Conservation (phyloP, 352 stramenopile genomes). For the Globisporangium takayamanum region DNA sequence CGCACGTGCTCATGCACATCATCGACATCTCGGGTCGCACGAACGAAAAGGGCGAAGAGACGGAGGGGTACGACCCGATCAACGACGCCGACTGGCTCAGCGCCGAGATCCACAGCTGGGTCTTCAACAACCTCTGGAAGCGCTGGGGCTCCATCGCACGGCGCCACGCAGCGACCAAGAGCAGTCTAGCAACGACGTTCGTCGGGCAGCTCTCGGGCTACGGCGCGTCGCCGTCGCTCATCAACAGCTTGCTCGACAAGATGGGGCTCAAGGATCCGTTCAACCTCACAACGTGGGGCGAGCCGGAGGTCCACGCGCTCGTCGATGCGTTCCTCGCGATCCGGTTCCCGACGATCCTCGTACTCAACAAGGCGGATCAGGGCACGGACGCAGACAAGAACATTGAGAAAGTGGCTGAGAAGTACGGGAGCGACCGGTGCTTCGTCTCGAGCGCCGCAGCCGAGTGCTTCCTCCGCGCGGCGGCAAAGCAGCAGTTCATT, state of each 20-base stretch:
- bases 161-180: slow-evolving; percentile 69
- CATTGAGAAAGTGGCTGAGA: slow-evolving; percentile 84
- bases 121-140: slow-evolving; percentile 87
- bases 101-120: slow-evolving; percentile 84
- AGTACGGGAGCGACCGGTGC: slow-evolving; percentile 82
- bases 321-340: slow-evolving; percentile 74
- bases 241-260: slow-evolving; percentile 62
- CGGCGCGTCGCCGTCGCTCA: slow-evolving; percentile 64
- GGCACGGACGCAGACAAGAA: slow-evolving; percentile 82
- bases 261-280: slow-evolving; percentile 58
- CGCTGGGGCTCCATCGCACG: slow-evolving; percentile 76
- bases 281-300: slow-evolving; percentile 45
- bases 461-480: slow-evolving; percentile 76
- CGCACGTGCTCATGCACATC: slow-evolving; percentile 88
- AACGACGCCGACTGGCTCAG: slow-evolving; percentile 86
- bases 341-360: slow-evolving; percentile 83
- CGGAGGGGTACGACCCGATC: slow-evolving; percentile 82
- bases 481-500: slow-evolving; percentile 72
- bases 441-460: slow-evolving; percentile 84
- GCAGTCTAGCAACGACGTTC: slow-evolving; percentile 59
- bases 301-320: slow-evolving; percentile 63
- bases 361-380: slow-evolving; percentile 88
- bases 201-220: slow-evolving; percentile 75
- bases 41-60: slow-evolving; percentile 88
- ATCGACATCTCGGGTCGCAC: slow-evolving; percentile 85